These are phyloP conservation scores for Saprolegnia diclina DNA, from an alignment of 352 stramenopile species.

Conservation along the genomic window DNA sequence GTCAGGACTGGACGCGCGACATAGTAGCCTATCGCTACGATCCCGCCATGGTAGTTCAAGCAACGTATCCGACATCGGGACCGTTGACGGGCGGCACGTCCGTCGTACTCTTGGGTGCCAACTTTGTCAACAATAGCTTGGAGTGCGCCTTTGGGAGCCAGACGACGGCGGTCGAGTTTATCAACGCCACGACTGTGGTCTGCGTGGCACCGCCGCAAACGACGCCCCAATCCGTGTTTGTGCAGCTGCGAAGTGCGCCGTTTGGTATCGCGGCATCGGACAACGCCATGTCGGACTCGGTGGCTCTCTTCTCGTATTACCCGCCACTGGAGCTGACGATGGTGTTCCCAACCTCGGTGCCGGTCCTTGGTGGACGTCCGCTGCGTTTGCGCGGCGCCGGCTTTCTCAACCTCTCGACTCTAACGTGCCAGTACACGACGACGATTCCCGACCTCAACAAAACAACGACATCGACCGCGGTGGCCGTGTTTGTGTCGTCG, in stretches of 20 bases:
- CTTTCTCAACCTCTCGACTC: slow-evolving; percentile 13
- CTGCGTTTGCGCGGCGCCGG: background rate
- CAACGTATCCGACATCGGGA: slow-evolving; percentile 28
- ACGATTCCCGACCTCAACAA: background rate
- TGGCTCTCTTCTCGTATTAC: slow-evolving; percentile 19
- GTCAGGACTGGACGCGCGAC: slow-evolving; percentile 28
- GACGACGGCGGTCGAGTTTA: background rate
- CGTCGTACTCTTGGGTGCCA: slow-evolving; percentile 28
- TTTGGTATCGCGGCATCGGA: slow-evolving; percentile 24
- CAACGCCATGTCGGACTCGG: background rate
- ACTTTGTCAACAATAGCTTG: slow-evolving; percentile 22
- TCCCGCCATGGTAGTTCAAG: slow-evolving; percentile 29
- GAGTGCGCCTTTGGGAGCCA: slow-evolving; percentile 12
- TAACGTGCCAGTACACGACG: slow-evolving; percentile 7
- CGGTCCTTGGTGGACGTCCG: background rate
- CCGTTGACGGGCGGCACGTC: slow-evolving; percentile 33
- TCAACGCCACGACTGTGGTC: slow-evolving; percentile 9
- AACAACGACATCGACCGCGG: background rate
- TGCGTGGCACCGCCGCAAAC: slow-evolving; percentile 1
- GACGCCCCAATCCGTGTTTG: background rate
- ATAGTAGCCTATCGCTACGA: slow-evolving; percentile 33
- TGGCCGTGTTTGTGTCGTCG: slow-evolving; percentile 8
- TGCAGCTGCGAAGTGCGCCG: slow-evolving; percentile 20
- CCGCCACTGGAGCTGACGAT: background rate
- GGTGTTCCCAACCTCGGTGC: slow-evolving; percentile 1